These are phyloP conservation scores for Termitomyces sp. DNA, from an alignment of 768 basidiomycete genomes.

Conservation along the genomic window DNA sequence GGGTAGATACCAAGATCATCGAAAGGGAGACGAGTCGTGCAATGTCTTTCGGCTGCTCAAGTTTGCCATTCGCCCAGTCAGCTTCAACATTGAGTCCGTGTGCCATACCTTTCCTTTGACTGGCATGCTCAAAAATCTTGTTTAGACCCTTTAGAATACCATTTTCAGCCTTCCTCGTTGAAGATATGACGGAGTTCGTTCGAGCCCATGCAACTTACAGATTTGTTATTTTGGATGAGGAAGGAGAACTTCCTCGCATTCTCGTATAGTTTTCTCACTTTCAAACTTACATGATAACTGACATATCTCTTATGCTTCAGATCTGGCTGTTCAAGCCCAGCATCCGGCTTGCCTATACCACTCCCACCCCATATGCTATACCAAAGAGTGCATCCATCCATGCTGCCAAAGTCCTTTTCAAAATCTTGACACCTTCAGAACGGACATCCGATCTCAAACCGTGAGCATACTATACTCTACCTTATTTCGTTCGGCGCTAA, in stretches of 20 bases:
- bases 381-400: conserved; percentile 58
- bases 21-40: conserved; percentile 22
- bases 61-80: conserved; percentile 74
- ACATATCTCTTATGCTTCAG: conserved; percentile 31
- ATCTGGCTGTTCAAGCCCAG: conserved; percentile 95
- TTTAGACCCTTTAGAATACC: conserved; percentile 46
- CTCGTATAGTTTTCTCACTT: conserved; percentile 47
- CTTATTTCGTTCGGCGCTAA: background rate
- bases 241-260: conserved; percentile 72
- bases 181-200: conserved; percentile 88
- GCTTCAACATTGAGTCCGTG: conserved; percentile 59
- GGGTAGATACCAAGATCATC: conserved; percentile 62
- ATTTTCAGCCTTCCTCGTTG: conserved; percentile 83
- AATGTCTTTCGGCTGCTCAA: conserved; percentile 73
- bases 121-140: conserved; percentile 1
- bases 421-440: conserved; percentile 62
- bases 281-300: background rate
- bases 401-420: conserved; percentile 84
- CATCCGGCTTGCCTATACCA: conserved; percentile 72
- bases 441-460: conserved; percentile 45
- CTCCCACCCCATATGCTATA: conserved; percentile 47
- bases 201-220: conserved; percentile 92
- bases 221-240: conserved; percentile 85
- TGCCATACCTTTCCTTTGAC: background rate
- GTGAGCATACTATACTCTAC: conserved; percentile 27